A percentile compares a stretch with the other conserved stretches of the same genome.
These are phyloP conservation scores for Phyllostachys edulis DNA, from an alignment of 176 grass and related monocot species.

Conservation along the genomic window DNA sequence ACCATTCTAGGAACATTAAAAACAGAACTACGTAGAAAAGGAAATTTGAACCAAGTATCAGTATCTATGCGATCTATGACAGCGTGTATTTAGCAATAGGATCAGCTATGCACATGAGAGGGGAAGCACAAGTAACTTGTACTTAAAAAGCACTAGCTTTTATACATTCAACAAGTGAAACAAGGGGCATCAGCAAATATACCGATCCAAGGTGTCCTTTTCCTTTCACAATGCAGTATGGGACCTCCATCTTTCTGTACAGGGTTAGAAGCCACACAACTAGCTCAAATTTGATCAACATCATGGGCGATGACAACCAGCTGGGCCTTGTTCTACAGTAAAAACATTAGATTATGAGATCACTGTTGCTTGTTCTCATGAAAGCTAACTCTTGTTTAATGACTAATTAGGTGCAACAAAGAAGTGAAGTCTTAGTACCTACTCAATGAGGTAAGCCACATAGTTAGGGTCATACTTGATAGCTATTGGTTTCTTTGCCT, in stretches of 20 bases:
- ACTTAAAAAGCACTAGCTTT: too few relatives aligned
- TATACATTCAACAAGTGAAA: background rate
- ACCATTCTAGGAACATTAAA: too few relatives aligned
- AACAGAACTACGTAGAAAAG: too few relatives aligned
- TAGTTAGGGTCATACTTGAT: conserved; percentile 76
- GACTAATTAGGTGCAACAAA: background rate
- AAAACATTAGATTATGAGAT: background rate
- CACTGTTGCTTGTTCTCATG: background rate
- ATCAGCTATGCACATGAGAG: too few relatives aligned
- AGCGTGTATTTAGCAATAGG: too few relatives aligned
- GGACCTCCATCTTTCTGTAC: conserved; percentile 70
- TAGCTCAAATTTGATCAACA: conserved; percentile 65
- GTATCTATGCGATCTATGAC: too few relatives aligned
- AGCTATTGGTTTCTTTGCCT: conserved; percentile 57
- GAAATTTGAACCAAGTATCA: too few relatives aligned
- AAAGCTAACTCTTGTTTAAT: background rate
- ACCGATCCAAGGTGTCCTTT: conserved; percentile 1
- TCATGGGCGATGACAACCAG: conserved; percentile 66
- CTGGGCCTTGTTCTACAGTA: conserved; percentile 58
- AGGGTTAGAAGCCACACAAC: conserved; percentile 69
- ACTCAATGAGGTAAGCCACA: conserved; percentile 69
- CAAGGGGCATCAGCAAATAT: background rate
- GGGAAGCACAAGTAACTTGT: too few relatives aligned
- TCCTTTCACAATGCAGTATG: conserved; percentile 73
- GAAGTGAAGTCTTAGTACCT: conserved; percentile 22